These are phyloP conservation scores for Eucalyptus cloeziana DNA, from an alignment of 345 rosid species.

Conservation along the genomic window DNA sequence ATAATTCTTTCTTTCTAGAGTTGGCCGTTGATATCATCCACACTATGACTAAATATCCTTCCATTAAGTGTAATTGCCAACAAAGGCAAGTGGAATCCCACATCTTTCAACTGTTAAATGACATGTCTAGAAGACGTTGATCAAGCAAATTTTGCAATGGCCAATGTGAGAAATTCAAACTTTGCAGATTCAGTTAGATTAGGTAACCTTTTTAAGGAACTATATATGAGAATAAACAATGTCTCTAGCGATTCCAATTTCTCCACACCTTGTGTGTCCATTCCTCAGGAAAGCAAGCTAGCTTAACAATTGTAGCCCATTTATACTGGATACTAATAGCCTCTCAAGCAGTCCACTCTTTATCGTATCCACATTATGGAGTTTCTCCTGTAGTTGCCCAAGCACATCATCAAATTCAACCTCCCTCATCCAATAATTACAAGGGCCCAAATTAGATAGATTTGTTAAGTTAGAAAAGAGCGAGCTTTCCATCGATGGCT, in stretches of 20 bases:
- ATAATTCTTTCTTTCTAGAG: background rate
- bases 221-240: background rate
- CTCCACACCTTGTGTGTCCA: background rate
- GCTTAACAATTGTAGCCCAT: background rate
- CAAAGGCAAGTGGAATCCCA: background rate
- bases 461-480: background rate
- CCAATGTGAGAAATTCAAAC: background rate
- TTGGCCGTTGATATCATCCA: background rate
- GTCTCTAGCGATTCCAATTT: background rate
- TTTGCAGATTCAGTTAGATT: background rate
- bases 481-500: background rate
- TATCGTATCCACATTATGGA: background rate
- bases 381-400: background rate
- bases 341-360: background rate
- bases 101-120: no score
- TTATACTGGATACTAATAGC: background rate
- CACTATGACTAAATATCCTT: background rate
- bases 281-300: background rate
- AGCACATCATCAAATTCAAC: background rate
- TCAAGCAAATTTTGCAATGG: background rate
- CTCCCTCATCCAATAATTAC: background rate
- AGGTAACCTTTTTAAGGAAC: background rate
- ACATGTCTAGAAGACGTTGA: background rate
- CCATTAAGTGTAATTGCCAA: background rate
- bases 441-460: background rate